phyloP scores from a whole-genome alignment of 1,284 basidiomycete genomes.

The Fistulina hepatica region DNA sequence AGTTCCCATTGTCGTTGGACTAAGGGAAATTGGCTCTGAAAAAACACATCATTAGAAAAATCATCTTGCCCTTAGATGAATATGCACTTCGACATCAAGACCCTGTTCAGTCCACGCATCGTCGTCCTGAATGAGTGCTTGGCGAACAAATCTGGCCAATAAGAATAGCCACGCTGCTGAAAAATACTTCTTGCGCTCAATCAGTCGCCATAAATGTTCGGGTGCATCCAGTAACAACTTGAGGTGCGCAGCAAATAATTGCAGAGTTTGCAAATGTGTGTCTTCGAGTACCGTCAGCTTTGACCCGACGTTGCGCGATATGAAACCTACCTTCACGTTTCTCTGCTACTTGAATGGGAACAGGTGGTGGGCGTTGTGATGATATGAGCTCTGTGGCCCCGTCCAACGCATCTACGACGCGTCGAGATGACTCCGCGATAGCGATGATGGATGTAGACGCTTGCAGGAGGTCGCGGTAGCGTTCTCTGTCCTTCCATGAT shows the following conservation, averaged over 20 bases:
- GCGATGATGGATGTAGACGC: conserved; percentile 83
- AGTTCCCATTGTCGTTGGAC: conserved; percentile 86
- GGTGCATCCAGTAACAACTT: conserved; percentile 82
- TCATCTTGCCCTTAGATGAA: background rate
- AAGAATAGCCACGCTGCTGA: conserved; percentile 81
- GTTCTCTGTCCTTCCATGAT: conserved; percentile 67
- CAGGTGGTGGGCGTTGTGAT: conserved; percentile 33
- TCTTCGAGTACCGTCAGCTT: conserved; percentile 34
- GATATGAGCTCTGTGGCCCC: conserved; percentile 46
- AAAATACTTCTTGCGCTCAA: conserved; percentile 69
- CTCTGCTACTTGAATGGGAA: conserved; percentile 31
- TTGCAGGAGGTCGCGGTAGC: conserved; percentile 87
- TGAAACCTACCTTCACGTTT: conserved; percentile 34
- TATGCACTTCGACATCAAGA: conserved; percentile 47
- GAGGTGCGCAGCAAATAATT: conserved; percentile 76
- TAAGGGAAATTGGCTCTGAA: conserved; percentile 69
- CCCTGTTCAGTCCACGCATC: conserved; percentile 52
- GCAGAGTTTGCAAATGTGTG: conserved; percentile 53
- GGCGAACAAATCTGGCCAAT: conserved; percentile 72
- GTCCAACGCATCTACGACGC: conserved; percentile 47
- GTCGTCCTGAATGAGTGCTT: conserved; percentile 47
- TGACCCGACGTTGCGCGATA: background rate
- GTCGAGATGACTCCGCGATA: conserved; percentile 54
- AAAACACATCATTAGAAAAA: conserved; percentile 4
- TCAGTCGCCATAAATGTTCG: conserved; percentile 77